Base-by-base conservation (phyloP, 2,329 filamentous ascomycete genomes). In the Bretziella fagacearum region DNA sequence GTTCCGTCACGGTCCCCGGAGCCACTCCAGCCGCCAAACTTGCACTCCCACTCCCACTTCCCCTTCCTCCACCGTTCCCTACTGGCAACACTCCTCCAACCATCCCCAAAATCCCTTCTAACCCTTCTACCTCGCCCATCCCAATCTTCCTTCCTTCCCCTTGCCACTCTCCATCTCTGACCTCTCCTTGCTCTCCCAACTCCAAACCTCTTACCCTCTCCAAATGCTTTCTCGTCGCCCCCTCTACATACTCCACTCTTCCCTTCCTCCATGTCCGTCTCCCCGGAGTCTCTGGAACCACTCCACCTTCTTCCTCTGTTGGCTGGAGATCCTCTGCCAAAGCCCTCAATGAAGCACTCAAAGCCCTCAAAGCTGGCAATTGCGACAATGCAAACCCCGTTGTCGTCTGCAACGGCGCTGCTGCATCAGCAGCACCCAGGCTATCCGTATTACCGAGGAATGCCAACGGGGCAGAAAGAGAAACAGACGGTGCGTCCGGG, bases 351-450 rank as follows among this genome's bases (percentile, higher is more conserved):
- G 66, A 66, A 3, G 61, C 59, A 2, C 70, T 74, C 18, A 93
- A 67, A 6, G 75, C 66, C 50, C 83, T 77, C 39, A 98, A 67
- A 1, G 84, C 77, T 23, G 85, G 84, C 17, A 95, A 68, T 59
- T 96, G 89, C 2, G 81, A 82, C 17, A 93, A 69, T 1, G 84
- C 78, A 60, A 95, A 94, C 13, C 76, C 71, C 0, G 81, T 74
- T 15, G 82, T 84, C 3, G 82, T 84, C 8, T 73, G 71, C 23
- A 86, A 67, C 8, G 80, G 73, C 3, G 66, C 65, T 33, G 68
- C 61, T 10, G 67, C 63, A 48, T 69, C 70, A 42, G 71, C 69
- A 11, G 67, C 66, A 27, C 59, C 58, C 15, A 79, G 63, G 42
- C 64, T 65, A 41, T 68, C 68, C 51, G 66, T 69, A 50, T 73